phyloP scores from a whole-genome alignment of 306 rosid genomes.

The Luffa aegyptiaca region DNA sequence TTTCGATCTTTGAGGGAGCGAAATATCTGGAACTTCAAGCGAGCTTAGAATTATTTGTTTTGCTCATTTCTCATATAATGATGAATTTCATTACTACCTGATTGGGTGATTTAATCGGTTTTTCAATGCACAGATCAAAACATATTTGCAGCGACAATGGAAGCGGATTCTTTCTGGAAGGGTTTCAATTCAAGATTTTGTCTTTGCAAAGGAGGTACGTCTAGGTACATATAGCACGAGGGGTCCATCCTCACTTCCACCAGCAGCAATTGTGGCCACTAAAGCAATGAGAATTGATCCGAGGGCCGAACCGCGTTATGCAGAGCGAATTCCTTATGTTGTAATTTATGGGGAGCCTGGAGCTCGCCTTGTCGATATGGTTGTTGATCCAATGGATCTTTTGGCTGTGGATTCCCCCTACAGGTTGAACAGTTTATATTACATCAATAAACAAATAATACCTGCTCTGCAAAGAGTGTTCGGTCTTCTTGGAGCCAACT shows the following conservation, averaged over 20 bases:
- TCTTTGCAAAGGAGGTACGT: slow-evolving; percentile 94
- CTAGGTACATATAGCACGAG: slow-evolving; percentile 67
- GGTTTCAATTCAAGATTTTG: slow-evolving; percentile 70
- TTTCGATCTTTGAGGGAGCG: neutral
- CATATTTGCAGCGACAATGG: slow-evolving; percentile 83
- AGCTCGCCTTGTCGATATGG: slow-evolving; percentile 86
- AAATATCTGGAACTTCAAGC: neutral
- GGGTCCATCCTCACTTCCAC: slow-evolving; percentile 71
- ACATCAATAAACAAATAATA: slow-evolving; percentile 86
- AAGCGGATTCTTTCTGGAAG: slow-evolving; percentile 72
- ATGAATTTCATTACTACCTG: slow-evolving; percentile 13
- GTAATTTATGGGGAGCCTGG: slow-evolving; percentile 93
- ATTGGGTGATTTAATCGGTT: slow-evolving; percentile 1
- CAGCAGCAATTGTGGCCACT: slow-evolving; percentile 90
- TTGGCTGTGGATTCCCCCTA: slow-evolving; percentile 60
- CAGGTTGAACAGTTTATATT: slow-evolving; percentile 71
- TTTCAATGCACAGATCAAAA: slow-evolving; percentile 38
- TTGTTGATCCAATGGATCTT: slow-evolving; percentile 84
- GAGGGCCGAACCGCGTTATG: slow-evolving; percentile 93
- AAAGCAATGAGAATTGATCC: slow-evolving; percentile 84
- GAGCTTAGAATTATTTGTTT: neutral
- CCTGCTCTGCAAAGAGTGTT: slow-evolving; percentile 84
- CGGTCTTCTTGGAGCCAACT: slow-evolving; percentile 80
- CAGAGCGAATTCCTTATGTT: slow-evolving; percentile 73
- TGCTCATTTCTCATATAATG: neutral